Base-by-base conservation (phyloP, 768 basidiomycete genomes). In the Boletus rubescentipes region DNA sequence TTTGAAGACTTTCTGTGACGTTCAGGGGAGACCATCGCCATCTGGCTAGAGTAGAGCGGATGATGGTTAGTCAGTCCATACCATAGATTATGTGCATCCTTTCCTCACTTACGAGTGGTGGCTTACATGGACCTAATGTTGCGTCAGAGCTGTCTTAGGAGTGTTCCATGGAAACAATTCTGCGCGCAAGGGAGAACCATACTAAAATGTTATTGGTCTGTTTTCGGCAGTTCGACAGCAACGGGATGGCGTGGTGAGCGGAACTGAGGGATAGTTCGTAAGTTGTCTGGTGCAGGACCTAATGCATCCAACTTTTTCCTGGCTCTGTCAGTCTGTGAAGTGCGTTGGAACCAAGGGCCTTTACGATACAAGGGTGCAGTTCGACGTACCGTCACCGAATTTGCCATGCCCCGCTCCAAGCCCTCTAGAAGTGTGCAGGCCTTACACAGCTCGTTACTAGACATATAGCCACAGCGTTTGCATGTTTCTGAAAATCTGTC, bases 371-470 rank as follows among this genome's bases (percentile, higher is more conserved):
- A n/a, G n/a, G 20, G 26, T 11, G 39, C 37, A 34, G 50, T 47
- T 54, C 0, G 9, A 76, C 86, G 55, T 63, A 88, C 88, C 41
- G 85, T 83, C 38, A 78, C 81, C 36, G 82, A 77, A 57, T 69
- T 73, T 5, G 79, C 86, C 74, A 91, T 79, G 14, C 94, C 93
- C 37, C 90, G 80, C 69, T 97, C 93, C 15, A 98, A 76, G 9
- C 94, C 92, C 71, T 98, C 92, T 0, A 98, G 76, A 5, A 98
- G 74, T 0, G 87, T 90, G 58, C 95, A 97, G 1, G 94, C 95
- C 68, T 95, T 95, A 67, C 93, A 95, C n/a, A 99, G 73, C n/a
- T 89, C 86, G 61, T 98, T 97, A 57, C 92, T 95, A 4, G 94
- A 90, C 78, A 98, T 95, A 68, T 95, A 95, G 3, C 94, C 94